These are phyloP conservation scores for Cordia subcordata DNA, from an alignment of 257 asterid species.

Conservation along the genomic window DNA sequence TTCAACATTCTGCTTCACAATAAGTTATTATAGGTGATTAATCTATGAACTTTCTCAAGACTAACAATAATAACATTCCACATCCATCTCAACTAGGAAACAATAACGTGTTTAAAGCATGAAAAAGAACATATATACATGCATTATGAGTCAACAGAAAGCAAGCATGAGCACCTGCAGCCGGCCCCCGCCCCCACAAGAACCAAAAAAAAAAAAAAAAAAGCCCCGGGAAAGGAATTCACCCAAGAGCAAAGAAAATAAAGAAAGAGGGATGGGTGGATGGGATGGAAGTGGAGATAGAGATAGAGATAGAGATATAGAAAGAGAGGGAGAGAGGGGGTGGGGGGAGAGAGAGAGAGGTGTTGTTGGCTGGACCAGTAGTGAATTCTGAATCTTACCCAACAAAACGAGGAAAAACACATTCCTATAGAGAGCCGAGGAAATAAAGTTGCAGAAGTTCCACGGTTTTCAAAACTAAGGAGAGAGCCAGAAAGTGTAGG, in stretches of 20 bases:
- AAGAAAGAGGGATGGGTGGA: no score
- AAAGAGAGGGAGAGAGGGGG: not conserved
- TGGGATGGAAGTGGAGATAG: no score
- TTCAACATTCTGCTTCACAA: constrained; percentile 55
- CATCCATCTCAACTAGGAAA: not conserved
- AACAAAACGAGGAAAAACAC: constrained; percentile 78
- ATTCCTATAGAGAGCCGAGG: constrained; percentile 65
- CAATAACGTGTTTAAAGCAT: no score
- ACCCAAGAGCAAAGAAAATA: no score
- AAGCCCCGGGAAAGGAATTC: no score
- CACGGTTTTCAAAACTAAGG: constrained; percentile 49
- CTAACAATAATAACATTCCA: not conserved
- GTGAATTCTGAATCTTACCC: constrained; percentile 54
- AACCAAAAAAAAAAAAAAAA: no score
- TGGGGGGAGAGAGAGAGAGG: not conserved
- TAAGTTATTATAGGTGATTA: constrained; percentile 21
- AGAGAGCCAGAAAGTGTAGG: constrained; percentile 67
- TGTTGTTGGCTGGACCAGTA: not conserved
- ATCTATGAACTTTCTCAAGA: constrained; percentile 5
- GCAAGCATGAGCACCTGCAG: no score
- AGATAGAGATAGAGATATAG: constrained; percentile 3
- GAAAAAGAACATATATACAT: no score
- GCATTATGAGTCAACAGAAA: no score
- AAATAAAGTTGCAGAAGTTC: constrained; percentile 30
- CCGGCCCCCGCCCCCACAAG: no score